phyloP scores from a whole-genome alignment of 2,329 filamentous ascomycete genomes.

The Alternaria infectoria region DNA sequence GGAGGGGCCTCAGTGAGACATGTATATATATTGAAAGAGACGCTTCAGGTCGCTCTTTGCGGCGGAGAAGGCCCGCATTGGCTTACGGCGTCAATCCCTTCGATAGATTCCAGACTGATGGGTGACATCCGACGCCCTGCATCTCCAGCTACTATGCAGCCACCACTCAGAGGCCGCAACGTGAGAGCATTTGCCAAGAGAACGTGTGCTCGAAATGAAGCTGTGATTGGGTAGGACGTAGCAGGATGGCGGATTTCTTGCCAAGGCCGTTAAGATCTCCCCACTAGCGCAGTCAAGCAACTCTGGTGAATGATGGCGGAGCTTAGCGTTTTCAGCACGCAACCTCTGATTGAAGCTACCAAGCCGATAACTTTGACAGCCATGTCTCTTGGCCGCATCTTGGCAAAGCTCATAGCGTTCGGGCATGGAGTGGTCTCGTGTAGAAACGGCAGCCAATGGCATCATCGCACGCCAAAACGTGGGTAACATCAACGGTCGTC shows the following conservation, averaged over 20 bases:
- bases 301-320: neutral
- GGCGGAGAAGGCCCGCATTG: constrained; percentile 14
- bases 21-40: constrained; percentile 30
- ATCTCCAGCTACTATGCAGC: constrained; percentile 11
- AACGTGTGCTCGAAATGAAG: constrained; percentile 21
- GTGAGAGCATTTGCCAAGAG: constrained; percentile 10
- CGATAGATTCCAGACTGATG: neutral
- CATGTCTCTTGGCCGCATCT: neutral
- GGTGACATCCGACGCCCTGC: constrained; percentile 10
- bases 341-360: constrained; percentile 1
- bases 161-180: constrained; percentile 15
- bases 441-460: neutral
- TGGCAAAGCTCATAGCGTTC: neutral
- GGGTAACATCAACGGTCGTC: neutral
- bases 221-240: constrained; percentile 12
- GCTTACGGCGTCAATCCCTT: constrained; percentile 1
- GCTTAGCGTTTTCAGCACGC: neutral
- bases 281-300: neutral
- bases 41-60: constrained; percentile 15
- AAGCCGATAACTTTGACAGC: constrained; percentile 2
- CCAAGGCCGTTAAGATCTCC: neutral
- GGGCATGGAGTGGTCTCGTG: neutral
- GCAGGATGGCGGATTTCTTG: neutral
- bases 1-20: constrained; percentile 15
- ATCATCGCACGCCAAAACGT: neutral